A percentile compares a stretch with the other conserved stretches of the same genome.
Conservation (phyloP, 1,284 basidiomycete genomes). For the Ceratorhiza oryzae-sativae region DNA sequence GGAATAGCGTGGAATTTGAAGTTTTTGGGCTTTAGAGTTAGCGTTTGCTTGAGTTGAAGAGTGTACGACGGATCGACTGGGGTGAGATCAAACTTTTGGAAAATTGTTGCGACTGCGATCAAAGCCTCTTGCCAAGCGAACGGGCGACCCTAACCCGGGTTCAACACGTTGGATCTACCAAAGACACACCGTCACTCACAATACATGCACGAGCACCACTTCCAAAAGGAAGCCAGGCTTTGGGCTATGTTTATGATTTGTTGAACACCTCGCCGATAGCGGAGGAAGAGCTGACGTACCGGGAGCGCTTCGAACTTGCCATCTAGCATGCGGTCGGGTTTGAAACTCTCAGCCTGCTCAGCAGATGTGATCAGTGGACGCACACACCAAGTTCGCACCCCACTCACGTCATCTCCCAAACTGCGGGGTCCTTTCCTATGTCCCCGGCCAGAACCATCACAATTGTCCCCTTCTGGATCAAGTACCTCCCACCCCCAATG, state of each 20-base stretch:
- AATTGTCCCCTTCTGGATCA: slow-evolving; percentile 44
- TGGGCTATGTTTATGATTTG: background rate
- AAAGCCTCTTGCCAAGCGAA: slow-evolving; percentile 49
- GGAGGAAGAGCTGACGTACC: slow-evolving; percentile 1
- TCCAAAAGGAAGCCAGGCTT: slow-evolving; percentile 45
- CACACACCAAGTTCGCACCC: background rate
- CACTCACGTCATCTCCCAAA: slow-evolving; percentile 48
- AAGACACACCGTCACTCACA: slow-evolving; percentile 29
- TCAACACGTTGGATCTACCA: background rate
- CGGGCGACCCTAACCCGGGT: slow-evolving; percentile 43
- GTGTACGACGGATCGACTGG: slow-evolving; percentile 46
- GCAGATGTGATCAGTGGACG: background rate
- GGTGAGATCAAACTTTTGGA: slow-evolving; percentile 48
- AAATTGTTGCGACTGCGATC: slow-evolving; percentile 47
- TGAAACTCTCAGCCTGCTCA: slow-evolving; percentile 41
- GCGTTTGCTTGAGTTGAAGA: slow-evolving; percentile 47
- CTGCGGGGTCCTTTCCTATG: slow-evolving; percentile 47
- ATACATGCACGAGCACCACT: slow-evolving; percentile 49
- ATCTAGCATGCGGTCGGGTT: slow-evolving; percentile 60
- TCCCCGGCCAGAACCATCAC: slow-evolving; percentile 44
- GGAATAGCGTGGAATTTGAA: slow-evolving; percentile 47
- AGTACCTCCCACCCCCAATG: slow-evolving; percentile 44
- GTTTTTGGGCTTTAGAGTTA: slow-evolving; percentile 49
- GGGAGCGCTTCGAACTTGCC: slow-evolving; percentile 47
- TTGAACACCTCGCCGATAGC: background rate